phyloP scores from a whole-genome alignment of 2,329 filamentous ascomycete genomes.

The Claviceps sorghi region DNA sequence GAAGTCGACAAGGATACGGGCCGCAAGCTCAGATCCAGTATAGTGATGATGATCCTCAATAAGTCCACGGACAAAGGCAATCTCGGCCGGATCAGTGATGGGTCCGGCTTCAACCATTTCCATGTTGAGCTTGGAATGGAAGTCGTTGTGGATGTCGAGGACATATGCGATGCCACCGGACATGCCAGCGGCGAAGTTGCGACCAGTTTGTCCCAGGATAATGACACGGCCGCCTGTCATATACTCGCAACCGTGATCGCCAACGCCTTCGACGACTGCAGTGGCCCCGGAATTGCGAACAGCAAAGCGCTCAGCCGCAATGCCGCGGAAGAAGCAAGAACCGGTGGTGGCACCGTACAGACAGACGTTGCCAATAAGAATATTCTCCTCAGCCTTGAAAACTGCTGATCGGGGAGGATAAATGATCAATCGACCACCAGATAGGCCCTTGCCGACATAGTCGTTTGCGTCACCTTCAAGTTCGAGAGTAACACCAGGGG shows the following conservation, averaged over 20 bases:
- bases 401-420: constrained; percentile 83
- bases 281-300: constrained; percentile 93
- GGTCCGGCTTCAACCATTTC: constrained; percentile 91
- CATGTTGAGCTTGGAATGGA: constrained; percentile 83
- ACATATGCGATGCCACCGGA: constrained; percentile 95
- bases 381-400: constrained; percentile 93
- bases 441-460: constrained; percentile 91
- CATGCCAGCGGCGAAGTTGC: constrained; percentile 97
- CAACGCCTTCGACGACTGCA: constrained; percentile 89
- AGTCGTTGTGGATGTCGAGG: constrained; percentile 78
- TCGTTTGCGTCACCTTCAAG: constrained; percentile 94
- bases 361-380: constrained; percentile 86
- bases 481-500: constrained; percentile 84
- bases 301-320: constrained; percentile 90
- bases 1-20: constrained; percentile 89
- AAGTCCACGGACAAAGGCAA: constrained; percentile 77
- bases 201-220: constrained; percentile 74
- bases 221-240: constrained; percentile 93
- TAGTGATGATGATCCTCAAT: constrained; percentile 97
- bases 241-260: constrained; percentile 96
- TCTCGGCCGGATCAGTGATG: constrained; percentile 73
- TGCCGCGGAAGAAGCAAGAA: constrained; percentile 91
- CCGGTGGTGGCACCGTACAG: constrained; percentile 86
- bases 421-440: constrained; percentile 81
- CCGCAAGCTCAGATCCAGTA: constrained; percentile 88